These are phyloP conservation scores for Protomyces arabidopsidicola DNA, from an alignment of 1,139 yeast genomes.

Conservation along the genomic window DNA sequence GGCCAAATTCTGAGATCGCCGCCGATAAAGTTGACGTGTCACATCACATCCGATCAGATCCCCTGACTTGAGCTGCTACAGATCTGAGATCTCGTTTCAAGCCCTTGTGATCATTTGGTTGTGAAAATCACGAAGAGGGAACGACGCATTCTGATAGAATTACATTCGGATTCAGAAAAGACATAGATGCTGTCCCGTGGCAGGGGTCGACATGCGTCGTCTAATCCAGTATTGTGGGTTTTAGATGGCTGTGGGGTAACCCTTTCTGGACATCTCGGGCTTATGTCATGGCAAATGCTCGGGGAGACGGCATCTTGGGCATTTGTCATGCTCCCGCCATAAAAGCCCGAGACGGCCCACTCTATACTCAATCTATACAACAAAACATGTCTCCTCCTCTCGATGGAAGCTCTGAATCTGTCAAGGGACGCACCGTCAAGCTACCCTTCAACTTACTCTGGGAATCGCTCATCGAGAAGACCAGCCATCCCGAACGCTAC, in stretches of 20 bases:
- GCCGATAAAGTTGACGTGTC: too few species aligned
- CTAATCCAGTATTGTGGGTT: not conserved
- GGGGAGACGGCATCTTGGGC: too few species aligned
- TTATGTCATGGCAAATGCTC: too few species aligned
- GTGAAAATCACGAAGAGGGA: not conserved
- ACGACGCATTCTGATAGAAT: not conserved
- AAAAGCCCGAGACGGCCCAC: too few species aligned
- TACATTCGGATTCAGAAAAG: not conserved
- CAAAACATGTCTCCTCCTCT: not conserved
- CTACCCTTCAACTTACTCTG: not conserved
- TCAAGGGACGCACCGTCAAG: not conserved
- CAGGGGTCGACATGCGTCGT: not conserved
- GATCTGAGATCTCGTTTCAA: too few species aligned
- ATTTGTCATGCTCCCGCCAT: too few species aligned
- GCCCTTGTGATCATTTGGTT: not conserved
- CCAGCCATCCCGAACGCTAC: constrained; percentile 13
- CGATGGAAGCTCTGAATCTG: not conserved
- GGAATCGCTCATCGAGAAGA: constrained; percentile 21
- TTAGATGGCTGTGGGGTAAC: not conserved
- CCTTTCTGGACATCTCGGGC: not conserved
- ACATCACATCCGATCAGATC: too few species aligned
- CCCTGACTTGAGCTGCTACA: too few species aligned
- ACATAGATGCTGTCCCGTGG: not conserved
- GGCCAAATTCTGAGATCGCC: too few species aligned
- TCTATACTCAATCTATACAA: too few species aligned